Base-by-base conservation (phyloP, 1,139 yeast genomes). In the Citeromyces hawaiiensis region DNA sequence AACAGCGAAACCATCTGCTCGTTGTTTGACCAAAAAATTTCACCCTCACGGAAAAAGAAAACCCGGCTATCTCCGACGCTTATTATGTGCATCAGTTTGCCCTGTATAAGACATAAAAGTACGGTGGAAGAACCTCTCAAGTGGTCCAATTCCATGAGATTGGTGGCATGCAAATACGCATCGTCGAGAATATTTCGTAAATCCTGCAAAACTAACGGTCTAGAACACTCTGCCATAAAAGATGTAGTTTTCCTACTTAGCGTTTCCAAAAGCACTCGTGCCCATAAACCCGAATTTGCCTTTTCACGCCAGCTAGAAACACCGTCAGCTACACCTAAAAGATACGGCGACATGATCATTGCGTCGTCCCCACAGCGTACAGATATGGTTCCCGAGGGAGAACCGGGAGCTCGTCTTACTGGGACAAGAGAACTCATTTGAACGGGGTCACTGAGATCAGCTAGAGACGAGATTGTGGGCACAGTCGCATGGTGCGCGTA, bases 351-450 rank as follows among this genome's bases (percentile, higher is more conserved):
- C 3, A 71, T 71, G 37, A 74, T 56, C 72, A 72, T 70, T n/a
- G 80, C 76, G 50, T 74, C 81, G 46, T 74, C 81, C 1, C 80
- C 80, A 9, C 73, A 73, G 46, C 68, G 68, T 36, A 72, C 63
- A 9, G 74, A 67, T 5, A 72, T 53, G 0, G 79, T 72, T 45
- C 71, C 77, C 18, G 61, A 61, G 0, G 76, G 76, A 9, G 73
- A 68, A 2, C 76, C 76, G 35, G 64, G 67, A 0, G 76, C 70
- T 44, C 77, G 52, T 52, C 78, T 58, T 47, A 70, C 58, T 2
- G 77, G 77, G 33, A 72, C 53, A 38, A 71, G 59, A 3, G 72
- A 55, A 9, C 53, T 34, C 11, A 45, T 45, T 45, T 61, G 68
- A 1, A 76, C 56, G 0, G 72, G 70, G 42, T 70, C 76, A 13